These are phyloP conservation scores for Auxenochlorella pyrenoidosa DNA, from an alignment of 139 green algal species.

Conservation along the genomic window DNA sequence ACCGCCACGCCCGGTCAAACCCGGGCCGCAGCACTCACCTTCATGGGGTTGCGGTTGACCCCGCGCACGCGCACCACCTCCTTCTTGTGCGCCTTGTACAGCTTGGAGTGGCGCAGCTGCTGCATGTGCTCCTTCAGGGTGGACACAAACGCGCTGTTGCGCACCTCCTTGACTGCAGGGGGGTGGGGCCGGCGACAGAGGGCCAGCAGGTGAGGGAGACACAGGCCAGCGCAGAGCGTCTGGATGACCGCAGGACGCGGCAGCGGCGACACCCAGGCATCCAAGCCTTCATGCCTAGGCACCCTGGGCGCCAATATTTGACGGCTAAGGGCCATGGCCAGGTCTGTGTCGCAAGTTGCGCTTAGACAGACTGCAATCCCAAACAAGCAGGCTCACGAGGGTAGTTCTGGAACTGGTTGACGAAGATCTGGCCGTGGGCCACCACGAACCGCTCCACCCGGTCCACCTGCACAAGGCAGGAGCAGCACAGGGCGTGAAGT, in stretches of 20 bases:
- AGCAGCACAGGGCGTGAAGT: not conserved
- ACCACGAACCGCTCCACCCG: conserved; percentile 90
- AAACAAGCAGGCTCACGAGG: conserved; percentile 66
- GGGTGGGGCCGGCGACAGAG: too few relatives aligned
- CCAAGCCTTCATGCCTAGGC: too few relatives aligned
- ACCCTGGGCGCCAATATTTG: too few relatives aligned
- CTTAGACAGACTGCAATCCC: too few relatives aligned
- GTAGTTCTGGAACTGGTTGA: conserved; percentile 87
- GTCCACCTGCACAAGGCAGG: conserved; percentile 43
- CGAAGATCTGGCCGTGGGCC: conserved; percentile 95
- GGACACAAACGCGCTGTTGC: conserved; percentile 74
- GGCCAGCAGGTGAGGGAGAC: not conserved
- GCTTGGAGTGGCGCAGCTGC: conserved; percentile 80
- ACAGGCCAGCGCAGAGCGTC: not conserved
- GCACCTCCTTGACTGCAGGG: conserved; percentile 60
- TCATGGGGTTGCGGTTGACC: conserved; percentile 82
- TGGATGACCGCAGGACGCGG: too few relatives aligned
- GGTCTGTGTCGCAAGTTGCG: too few relatives aligned
- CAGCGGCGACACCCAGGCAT: too few relatives aligned
- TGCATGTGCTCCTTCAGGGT: conserved; percentile 79
- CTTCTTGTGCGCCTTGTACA: conserved; percentile 72
- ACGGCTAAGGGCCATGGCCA: too few relatives aligned
- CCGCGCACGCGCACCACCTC: conserved; percentile 9
- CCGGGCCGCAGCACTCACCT: too few relatives aligned
- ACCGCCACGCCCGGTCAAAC: too few relatives aligned